A percentile compares a stretch with the other conserved stretches of the same genome.
Conservation (phyloP, 83 land plant genomes). For the Picea engelmannii region DNA sequence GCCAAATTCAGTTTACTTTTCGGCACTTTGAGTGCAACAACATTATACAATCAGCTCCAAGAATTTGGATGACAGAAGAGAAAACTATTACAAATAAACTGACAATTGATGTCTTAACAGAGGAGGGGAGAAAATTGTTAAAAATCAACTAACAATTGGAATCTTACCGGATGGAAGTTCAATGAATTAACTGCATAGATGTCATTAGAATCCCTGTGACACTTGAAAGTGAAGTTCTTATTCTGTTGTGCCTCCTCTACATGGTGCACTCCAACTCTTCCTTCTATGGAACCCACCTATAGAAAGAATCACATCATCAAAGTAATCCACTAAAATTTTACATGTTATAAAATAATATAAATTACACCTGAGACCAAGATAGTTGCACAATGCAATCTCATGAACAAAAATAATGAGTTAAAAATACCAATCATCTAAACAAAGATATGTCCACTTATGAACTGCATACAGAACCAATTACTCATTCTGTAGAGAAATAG, state of each 20-base stretch:
- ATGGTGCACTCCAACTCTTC: slow-evolving; percentile 97
- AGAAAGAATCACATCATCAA: not conserved
- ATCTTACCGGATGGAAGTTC: slow-evolving; percentile 94
- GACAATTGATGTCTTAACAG: not conserved
- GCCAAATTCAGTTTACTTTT: slow-evolving; percentile 2
- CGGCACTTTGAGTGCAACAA: not conserved
- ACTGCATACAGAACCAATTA: not conserved
- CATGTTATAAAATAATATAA: not conserved
- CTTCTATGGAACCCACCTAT: slow-evolving; percentile 96
- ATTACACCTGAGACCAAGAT: not conserved
- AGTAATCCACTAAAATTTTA: not conserved
- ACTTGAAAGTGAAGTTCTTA: slow-evolving; percentile 97
- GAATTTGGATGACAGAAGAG: not conserved
- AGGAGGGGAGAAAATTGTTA: not conserved
- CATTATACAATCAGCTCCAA: not conserved
- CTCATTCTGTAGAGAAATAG: not conserved
- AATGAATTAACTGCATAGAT: slow-evolving; percentile 90
- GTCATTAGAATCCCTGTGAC: slow-evolving; percentile 86
- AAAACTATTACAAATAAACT: not conserved
- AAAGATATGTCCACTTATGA: not conserved
- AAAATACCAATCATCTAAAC: not conserved
- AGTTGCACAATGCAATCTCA: not conserved
- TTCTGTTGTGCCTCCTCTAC: slow-evolving; percentile 83
- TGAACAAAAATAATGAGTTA: not conserved
- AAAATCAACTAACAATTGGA: not conserved